Evolutionary conservation across 2,329 filamentous ascomycete species (phyloP).

Genomic region (Pyrenochaeta sp.): DNA sequence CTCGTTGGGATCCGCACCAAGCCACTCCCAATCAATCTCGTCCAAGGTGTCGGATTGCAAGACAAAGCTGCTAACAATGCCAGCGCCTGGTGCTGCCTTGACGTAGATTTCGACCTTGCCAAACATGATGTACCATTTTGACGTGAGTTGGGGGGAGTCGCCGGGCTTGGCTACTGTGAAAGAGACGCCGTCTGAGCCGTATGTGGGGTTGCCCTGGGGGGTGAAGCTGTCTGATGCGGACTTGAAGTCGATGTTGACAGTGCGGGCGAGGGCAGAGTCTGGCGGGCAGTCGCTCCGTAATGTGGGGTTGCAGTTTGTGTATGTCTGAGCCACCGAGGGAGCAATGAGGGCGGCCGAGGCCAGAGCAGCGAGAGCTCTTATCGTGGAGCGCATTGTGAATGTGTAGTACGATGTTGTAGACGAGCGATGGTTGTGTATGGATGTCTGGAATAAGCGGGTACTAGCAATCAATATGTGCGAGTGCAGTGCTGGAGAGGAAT

Average conservation of each 20-base stretch:
- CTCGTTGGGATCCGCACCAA: constrained; percentile 76
- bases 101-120: constrained; percentile 85
- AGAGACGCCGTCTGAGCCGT: constrained; percentile 76
- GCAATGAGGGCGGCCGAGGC: constrained; percentile 50
- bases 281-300: constrained; percentile 69
- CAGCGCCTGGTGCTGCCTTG: constrained; percentile 84
- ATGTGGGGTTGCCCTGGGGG: constrained; percentile 72
- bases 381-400: constrained; percentile 42
- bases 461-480: constrained; percentile 16
- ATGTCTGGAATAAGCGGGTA: constrained; percentile 11
- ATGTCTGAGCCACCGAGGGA: constrained; percentile 60
- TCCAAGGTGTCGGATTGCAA: constrained; percentile 91
- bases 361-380: constrained; percentile 46
- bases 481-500: constrained; percentile 8
- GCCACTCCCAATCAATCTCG: constrained; percentile 98
- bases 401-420: constrained; percentile 17
- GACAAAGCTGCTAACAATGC: constrained; percentile 92
- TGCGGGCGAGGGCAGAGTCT: constrained; percentile 80
- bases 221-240: constrained; percentile 80
- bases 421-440: constrained; percentile 2
- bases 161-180: constrained; percentile 82
- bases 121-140: constrained; percentile 99
- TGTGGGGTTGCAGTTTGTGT: constrained; percentile 64
- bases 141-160: constrained; percentile 84
- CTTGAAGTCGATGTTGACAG: constrained; percentile 85